These are phyloP conservation scores for Carex kokanica DNA, from an alignment of 176 grass and related monocot genomes.

Conservation along the genomic window DNA sequence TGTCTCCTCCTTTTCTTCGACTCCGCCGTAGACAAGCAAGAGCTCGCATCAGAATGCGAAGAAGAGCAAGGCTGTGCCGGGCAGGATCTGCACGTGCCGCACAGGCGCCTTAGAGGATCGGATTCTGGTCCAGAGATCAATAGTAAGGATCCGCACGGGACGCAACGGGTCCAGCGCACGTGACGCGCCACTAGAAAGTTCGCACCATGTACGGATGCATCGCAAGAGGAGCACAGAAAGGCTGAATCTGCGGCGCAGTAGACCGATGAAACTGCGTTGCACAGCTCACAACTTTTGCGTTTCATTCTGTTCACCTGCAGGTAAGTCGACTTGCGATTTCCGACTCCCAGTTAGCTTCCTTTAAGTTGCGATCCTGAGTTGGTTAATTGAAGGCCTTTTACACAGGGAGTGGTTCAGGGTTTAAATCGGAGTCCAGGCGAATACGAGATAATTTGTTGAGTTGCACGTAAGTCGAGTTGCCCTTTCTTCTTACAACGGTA, in stretches of 20 bases:
- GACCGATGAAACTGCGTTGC: constrained; percentile 40
- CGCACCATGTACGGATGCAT: constrained; percentile 78
- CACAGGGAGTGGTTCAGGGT: too few species aligned
- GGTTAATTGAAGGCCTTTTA: too few species aligned
- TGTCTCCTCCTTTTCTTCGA: constrained; percentile 23
- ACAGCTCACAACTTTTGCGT: constrained; percentile 42
- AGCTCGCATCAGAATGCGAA: constrained; percentile 29
- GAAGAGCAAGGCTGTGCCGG: neutral
- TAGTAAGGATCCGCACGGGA: neutral
- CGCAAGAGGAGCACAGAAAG: constrained; percentile 58
- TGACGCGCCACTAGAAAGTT: constrained; percentile 87
- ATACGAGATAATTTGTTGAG: neutral
- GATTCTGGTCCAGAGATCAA: neutral
- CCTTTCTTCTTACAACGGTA: neutral
- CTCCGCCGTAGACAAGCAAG: constrained; percentile 46
- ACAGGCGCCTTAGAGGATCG: constrained; percentile 8
- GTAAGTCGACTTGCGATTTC: neutral
- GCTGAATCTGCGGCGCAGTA: constrained; percentile 83
- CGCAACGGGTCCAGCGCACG: constrained; percentile 33
- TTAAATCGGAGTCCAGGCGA: neutral
- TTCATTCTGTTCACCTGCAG: neutral
- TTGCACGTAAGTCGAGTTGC: neutral
- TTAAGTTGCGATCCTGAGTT: neutral
- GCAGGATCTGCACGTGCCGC: neutral
- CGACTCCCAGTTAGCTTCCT: neutral